Conservation (phyloP, 2,329 filamentous ascomycete genomes). For the Neophaeococcomyces aloes region DNA sequence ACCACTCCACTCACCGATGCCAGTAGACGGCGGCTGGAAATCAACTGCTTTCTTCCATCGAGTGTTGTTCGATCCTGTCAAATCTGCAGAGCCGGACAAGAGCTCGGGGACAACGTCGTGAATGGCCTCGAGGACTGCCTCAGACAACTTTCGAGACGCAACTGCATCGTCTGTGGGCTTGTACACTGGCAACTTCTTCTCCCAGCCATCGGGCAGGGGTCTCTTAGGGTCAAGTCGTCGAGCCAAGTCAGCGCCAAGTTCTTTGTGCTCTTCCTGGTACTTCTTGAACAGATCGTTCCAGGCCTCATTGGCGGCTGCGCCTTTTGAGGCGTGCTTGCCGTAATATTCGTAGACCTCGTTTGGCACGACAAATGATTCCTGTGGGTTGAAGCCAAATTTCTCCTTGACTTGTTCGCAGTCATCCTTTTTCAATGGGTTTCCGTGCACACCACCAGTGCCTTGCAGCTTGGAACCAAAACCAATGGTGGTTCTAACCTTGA, state of each 20-base stretch:
- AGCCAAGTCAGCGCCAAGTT: slow-evolving; percentile 67
- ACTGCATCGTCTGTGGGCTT: slow-evolving; percentile 73
- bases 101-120: slow-evolving; percentile 77
- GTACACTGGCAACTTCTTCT: slow-evolving; percentile 86
- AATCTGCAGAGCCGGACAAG: slow-evolving; percentile 87
- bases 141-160: slow-evolving; percentile 91
- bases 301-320: slow-evolving; percentile 80
- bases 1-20: slow-evolving; percentile 79
- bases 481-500: slow-evolving; percentile 95
- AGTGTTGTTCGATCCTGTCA: slow-evolving; percentile 98
- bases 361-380: slow-evolving; percentile 84
- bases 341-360: slow-evolving; percentile 91
- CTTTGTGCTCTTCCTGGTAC: slow-evolving; percentile 68
- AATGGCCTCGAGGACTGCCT: slow-evolving; percentile 83
- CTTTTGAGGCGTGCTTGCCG: slow-evolving; percentile 71
- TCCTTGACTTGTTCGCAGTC: slow-evolving; percentile 88
- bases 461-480: slow-evolving; percentile 88
- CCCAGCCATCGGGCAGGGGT: slow-evolving; percentile 81
- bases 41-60: slow-evolving; percentile 94
- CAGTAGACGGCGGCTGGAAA: slow-evolving; percentile 83
- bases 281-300: slow-evolving; percentile 91
- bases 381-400: slow-evolving; percentile 92
- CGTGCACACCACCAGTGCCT: slow-evolving; percentile 93
- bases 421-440: slow-evolving; percentile 86
- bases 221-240: slow-evolving; percentile 65